Conservation (phyloP, 306 rosid species). For the Gastrolobium villosum region DNA sequence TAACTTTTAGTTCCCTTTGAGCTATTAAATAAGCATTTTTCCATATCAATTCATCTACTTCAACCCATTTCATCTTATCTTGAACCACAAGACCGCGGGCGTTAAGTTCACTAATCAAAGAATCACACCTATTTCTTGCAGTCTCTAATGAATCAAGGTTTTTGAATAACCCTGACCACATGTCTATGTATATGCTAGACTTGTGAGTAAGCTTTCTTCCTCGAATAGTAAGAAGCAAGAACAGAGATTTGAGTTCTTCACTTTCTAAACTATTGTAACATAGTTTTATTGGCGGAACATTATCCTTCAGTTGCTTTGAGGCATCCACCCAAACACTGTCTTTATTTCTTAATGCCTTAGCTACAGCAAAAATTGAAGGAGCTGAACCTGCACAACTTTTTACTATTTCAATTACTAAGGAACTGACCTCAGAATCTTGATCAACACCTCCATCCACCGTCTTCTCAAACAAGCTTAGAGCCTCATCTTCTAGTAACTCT, state of each 20-base stretch:
- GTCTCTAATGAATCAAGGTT: background rate
- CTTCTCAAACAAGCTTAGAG: slow-evolving; percentile 26
- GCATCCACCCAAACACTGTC: background rate
- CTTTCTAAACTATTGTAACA: slow-evolving; percentile 28
- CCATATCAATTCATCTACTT: background rate
- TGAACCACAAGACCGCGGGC: background rate
- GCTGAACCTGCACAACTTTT: slow-evolving; percentile 30
- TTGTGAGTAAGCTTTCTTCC: background rate
- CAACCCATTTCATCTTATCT: background rate
- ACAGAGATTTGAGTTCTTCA: slow-evolving; percentile 20
- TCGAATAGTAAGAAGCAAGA: slow-evolving; percentile 47
- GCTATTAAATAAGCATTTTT: background rate
- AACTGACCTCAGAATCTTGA: background rate
- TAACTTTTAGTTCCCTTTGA: background rate
- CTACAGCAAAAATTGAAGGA: background rate
- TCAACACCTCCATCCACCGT: background rate
- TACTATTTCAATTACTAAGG: background rate
- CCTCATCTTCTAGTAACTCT: background rate
- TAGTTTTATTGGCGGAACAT: slow-evolving; percentile 12
- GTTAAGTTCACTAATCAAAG: background rate
- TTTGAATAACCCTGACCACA: slow-evolving; percentile 21
- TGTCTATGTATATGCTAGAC: background rate
- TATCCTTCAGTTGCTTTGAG: background rate
- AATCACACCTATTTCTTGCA: background rate
- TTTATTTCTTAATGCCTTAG: background rate